phyloP scores from a whole-genome alignment of 2,329 filamentous ascomycete genomes.

The Apiospora hydei region DNA sequence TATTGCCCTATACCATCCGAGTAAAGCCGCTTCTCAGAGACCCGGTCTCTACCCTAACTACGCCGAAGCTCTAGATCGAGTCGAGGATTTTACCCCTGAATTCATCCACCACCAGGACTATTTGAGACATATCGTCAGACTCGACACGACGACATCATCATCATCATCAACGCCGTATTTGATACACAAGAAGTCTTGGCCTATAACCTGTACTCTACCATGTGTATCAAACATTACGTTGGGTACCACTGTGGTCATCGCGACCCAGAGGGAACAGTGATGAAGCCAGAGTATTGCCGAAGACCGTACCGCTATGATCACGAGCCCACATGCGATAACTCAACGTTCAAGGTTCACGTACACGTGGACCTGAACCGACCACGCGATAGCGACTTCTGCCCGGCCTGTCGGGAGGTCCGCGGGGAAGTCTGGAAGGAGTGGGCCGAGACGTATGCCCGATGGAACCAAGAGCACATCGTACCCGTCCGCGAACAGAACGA shows the following conservation, averaged over 20 bases:
- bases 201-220: background rate
- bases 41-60: background rate
- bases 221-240: background rate
- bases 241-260: constrained; percentile 8
- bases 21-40: background rate
- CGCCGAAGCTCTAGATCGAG: background rate
- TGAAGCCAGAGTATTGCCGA: background rate
- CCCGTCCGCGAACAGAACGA: background rate
- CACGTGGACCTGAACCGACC: background rate
- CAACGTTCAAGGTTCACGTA: background rate
- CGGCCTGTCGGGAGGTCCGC: background rate
- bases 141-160: background rate
- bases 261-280: background rate
- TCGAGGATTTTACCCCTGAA: background rate
- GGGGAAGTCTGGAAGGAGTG: background rate
- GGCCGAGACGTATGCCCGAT: background rate
- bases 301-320: background rate
- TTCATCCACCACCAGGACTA: background rate
- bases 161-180: too few relatives aligned
- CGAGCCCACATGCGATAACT: background rate
- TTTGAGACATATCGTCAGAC: background rate
- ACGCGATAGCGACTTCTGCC: background rate
- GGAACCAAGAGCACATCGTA: background rate
- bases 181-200: background rate
- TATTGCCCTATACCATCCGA: background rate